phyloP scores from a whole-genome alignment of 2,329 filamentous ascomycete species.

The Colletotrichum higginsianum region DNA sequence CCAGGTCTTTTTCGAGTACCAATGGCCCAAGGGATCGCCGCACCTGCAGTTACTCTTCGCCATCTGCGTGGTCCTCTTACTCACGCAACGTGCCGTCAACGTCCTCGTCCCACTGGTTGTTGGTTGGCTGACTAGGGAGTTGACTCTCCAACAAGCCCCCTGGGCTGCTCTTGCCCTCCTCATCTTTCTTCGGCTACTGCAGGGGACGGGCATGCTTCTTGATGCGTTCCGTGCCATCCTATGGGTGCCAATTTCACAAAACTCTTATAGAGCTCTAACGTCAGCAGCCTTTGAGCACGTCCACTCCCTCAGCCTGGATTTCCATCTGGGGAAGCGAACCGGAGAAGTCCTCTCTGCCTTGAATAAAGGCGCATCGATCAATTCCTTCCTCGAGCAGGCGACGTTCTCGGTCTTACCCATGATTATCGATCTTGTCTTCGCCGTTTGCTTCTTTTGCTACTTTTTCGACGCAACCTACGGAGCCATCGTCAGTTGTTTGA shows the following conservation, averaged over 20 bases:
- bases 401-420: slow-evolving; percentile 97
- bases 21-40: slow-evolving; percentile 89
- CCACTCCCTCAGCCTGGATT: slow-evolving; percentile 93
- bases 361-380: slow-evolving; percentile 96
- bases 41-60: slow-evolving; percentile 84
- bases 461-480: slow-evolving; percentile 84
- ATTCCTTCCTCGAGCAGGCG: slow-evolving; percentile 95
- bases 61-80: slow-evolving; percentile 84
- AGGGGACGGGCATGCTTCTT: slow-evolving; percentile 89
- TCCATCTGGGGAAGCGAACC: slow-evolving; percentile 96
- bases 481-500: slow-evolving; percentile 89
- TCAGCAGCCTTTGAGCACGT: slow-evolving; percentile 98
- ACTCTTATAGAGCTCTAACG: slow-evolving; percentile 94
- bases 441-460: slow-evolving; percentile 85
- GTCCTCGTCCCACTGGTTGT: slow-evolving; percentile 88
- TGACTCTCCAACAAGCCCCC: slow-evolving; percentile 70
- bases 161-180: slow-evolving; percentile 79
- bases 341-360: slow-evolving; percentile 95
- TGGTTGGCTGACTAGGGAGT: slow-evolving; percentile 81
- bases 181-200: slow-evolving; percentile 83
- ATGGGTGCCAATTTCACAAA: slow-evolving; percentile 98
- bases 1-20: slow-evolving; percentile 93
- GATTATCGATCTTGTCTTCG: slow-evolving; percentile 89
- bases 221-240: slow-evolving; percentile 86
- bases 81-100: slow-evolving; percentile 88